Conservation (phyloP, 2,329 filamentous ascomycete species). For the Diaporthe aspalathi region DNA sequence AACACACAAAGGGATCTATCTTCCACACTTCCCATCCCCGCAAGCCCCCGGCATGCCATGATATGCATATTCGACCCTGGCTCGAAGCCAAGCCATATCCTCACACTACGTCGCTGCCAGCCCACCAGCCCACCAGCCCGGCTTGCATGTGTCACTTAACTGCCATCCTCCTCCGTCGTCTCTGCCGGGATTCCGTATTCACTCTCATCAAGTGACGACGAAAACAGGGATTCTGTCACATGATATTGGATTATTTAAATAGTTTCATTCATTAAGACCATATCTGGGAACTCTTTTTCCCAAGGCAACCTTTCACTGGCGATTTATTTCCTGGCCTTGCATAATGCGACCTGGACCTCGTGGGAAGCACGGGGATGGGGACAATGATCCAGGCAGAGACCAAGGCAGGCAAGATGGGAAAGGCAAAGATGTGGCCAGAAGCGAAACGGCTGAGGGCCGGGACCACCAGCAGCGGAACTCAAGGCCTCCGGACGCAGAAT, state of each 20-base stretch:
- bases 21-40: background rate
- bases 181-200: background rate
- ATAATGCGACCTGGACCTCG: constrained; percentile 27
- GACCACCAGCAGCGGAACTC: background rate
- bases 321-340: background rate
- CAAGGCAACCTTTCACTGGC: background rate
- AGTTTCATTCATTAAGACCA: background rate
- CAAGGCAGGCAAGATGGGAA: constrained; percentile 31
- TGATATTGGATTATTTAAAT: background rate
- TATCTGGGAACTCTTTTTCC: background rate
- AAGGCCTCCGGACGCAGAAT: constrained; percentile 26
- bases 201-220: background rate
- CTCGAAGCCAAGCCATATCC: background rate
- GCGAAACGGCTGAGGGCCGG: constrained; percentile 16
- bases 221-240: background rate
- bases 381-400: background rate
- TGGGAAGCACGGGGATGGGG: background rate
- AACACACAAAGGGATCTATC: background rate
- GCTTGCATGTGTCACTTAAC: constrained; percentile 14
- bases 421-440: constrained; percentile 33
- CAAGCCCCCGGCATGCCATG: constrained; percentile 19
- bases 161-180: background rate
- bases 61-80: constrained; percentile 22
- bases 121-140: background rate
- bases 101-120: background rate